phyloP scores from a whole-genome alignment of 352 stramenopile genomes.

The Blastocystis sp. region DNA sequence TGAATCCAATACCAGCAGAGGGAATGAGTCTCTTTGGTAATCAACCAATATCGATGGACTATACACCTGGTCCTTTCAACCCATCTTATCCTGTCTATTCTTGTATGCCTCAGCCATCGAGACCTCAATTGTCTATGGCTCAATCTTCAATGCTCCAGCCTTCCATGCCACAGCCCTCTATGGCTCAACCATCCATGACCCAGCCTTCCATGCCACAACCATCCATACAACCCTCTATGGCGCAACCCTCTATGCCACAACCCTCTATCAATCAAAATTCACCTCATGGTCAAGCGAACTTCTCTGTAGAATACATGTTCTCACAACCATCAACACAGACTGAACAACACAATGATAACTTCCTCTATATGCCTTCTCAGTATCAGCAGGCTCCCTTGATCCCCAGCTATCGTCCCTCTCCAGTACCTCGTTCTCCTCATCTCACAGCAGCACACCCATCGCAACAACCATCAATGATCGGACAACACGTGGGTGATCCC shows the following conservation, averaged over 20 bases:
- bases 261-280: background rate
- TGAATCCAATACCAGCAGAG: background rate
- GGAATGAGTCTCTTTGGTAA: background rate
- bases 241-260: background rate
- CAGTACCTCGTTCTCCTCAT: background rate
- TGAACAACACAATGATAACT: background rate
- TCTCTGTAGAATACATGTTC: slow-evolving; percentile 51
- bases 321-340: background rate
- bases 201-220: background rate
- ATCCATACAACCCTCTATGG: background rate
- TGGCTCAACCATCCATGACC: background rate
- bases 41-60: background rate
- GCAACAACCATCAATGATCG: background rate
- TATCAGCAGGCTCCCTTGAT: background rate
- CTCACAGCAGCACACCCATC: background rate
- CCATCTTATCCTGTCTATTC: background rate
- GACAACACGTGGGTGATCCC: background rate
- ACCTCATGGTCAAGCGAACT: background rate
- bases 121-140: background rate
- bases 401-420: background rate
- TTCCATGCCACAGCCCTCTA: background rate
- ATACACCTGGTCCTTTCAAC: background rate
- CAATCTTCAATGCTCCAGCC: background rate
- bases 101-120: background rate
- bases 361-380: background rate